Evolutionary conservation across 805 yeast genomes (phyloP).

Genomic region (Martiniozyma abietophila): DNA sequence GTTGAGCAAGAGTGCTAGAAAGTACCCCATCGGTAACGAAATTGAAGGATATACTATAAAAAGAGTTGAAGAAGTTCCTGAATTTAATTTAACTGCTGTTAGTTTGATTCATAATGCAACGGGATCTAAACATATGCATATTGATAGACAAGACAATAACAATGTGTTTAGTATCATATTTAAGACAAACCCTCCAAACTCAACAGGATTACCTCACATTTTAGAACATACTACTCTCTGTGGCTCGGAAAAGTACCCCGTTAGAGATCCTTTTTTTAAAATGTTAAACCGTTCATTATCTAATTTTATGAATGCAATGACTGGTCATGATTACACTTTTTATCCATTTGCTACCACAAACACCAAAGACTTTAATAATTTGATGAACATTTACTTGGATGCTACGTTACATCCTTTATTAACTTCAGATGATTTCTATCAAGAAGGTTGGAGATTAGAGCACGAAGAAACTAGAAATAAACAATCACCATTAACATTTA

Average conservation of each 20-base stretch:
- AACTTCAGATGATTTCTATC: constrained; percentile 72
- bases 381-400: constrained; percentile 82
- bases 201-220: constrained; percentile 95
- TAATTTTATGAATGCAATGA: constrained; percentile 98
- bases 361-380: constrained; percentile 64
- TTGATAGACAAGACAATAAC: constrained; percentile 73
- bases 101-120: constrained; percentile 57
- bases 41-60: constrained; percentile 61
- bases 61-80: constrained; percentile 65
- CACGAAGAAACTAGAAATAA: constrained; percentile 51
- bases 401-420: constrained; percentile 78
- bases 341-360: constrained; percentile 97
- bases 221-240: constrained; percentile 93
- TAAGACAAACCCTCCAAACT: constrained; percentile 89
- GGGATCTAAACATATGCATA: constrained; percentile 76
- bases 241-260: constrained; percentile 87
- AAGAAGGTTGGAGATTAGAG: constrained; percentile 98
- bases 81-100: constrained; percentile 72
- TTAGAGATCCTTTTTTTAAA: constrained; percentile 94
- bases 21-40: constrained; percentile 56
- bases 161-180: constrained; percentile 85
- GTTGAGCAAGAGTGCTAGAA: constrained; percentile 15
- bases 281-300: constrained; percentile 93
- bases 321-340: constrained; percentile 92
- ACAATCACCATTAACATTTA: constrained; percentile 56